These are phyloP conservation scores for Cercospora sp. DNA, from an alignment of 2,329 filamentous ascomycete species.

Conservation along the genomic window DNA sequence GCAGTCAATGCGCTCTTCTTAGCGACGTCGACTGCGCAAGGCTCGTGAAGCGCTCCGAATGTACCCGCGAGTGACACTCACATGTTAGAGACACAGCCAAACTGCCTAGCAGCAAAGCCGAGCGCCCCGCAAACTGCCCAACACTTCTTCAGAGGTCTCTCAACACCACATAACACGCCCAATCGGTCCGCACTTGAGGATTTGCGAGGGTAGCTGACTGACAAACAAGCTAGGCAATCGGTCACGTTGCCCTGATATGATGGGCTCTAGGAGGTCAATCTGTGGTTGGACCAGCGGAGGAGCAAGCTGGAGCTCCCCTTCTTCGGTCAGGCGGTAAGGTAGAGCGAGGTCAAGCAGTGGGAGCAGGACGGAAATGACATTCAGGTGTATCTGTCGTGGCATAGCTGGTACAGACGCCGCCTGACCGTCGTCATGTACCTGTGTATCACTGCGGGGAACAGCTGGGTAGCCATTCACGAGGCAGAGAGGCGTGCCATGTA, in stretches of 20 bases:
- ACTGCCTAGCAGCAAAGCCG: conserved; percentile 19
- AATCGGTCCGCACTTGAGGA: neutral
- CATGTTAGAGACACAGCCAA: conserved; percentile 15
- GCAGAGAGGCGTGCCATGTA: conserved; percentile 13
- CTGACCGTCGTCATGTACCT: conserved; percentile 22
- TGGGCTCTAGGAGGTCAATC: neutral
- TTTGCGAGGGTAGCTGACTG: conserved; percentile 5
- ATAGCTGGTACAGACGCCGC: conserved; percentile 14
- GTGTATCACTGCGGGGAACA: conserved; percentile 17
- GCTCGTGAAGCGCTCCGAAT: conserved; percentile 15
- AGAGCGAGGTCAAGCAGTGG: conserved; percentile 4
- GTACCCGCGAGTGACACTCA: conserved; percentile 18
- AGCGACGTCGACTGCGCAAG: conserved; percentile 6
- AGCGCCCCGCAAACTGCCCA: conserved; percentile 9
- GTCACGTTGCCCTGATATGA: conserved; percentile 14
- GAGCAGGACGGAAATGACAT: conserved; percentile 5
- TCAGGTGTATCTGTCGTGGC: conserved; percentile 2
- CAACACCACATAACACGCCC: conserved; percentile 5
- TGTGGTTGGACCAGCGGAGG: conserved; percentile 4
- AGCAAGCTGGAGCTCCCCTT: conserved; percentile 18
- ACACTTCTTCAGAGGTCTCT: neutral
- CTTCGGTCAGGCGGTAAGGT: neutral
- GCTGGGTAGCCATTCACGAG: conserved; percentile 12
- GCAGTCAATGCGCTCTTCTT: neutral
- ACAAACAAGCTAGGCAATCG: conserved; percentile 8